Evolutionary conservation across 345 rosid genomes (phyloP), one percentile per base, ranked within the genome.

Genomic region (Populus euphratica): DNA sequence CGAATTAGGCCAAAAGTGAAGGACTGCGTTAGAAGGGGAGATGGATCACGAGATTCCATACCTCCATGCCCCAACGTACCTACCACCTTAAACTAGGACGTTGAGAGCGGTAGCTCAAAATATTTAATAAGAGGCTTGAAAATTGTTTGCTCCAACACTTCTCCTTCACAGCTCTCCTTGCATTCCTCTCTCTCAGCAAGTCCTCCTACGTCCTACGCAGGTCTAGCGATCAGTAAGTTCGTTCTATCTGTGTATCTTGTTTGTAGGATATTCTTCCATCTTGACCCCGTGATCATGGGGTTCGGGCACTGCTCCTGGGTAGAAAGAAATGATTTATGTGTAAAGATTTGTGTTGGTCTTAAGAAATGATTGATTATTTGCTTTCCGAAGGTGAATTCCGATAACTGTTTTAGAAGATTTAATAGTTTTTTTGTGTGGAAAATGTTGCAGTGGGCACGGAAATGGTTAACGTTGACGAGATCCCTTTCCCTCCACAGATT

Each of bases 401-500:
- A 9, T 39, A 9, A 6, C 8, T 10, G 0, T 39, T 39, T 39
- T 39, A 1, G 2, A n/a, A 23, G 50, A 27, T 11, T 50, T 73
- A 5, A 17, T 72, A 20, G 9, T 74, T 43, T 43, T 43, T 68
- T 61, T 39, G 14, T 70, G 44, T 62, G 23, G 11, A 31, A 17
- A 6, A 59, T 44, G 29, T 33, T 85, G 83, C 82, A 94, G 97
- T 92, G 98, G 86, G 85, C 41, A 78, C 92, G 81, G 93, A 94
- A 83, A 77, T 82, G 70, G 90, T 91, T 11, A 85, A 84, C 95
- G 89, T 90, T 39, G 93, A 91, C 70, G 97, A 86, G 41, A 86
- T 91, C 82, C 83, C 97, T 72, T 93, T 91, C 66, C 94, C 98
- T 76, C 68, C 82, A 69, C 90, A 87, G 70, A 84, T 90, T 80